Conservation (phyloP, 2,329 filamentous ascomycete genomes). For the Ascochyta clinopodiicola region DNA sequence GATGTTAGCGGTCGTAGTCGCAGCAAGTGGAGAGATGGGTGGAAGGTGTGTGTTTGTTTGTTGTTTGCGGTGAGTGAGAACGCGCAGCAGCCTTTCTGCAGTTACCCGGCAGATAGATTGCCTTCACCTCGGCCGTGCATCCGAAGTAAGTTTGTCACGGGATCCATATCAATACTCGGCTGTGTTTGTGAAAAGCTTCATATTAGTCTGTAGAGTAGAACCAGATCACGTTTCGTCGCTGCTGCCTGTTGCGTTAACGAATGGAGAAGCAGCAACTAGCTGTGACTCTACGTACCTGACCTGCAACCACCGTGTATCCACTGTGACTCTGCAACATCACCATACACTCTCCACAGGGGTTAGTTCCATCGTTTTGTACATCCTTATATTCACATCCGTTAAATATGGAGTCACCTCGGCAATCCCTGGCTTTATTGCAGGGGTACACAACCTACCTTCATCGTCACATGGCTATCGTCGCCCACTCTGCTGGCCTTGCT, state of each 20-base stretch:
- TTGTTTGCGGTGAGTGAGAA: neutral
- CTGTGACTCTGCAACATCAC: neutral
- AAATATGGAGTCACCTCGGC: neutral
- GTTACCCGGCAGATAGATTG: neutral
- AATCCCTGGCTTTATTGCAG: neutral
- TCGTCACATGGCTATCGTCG: neutral
- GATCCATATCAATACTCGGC: too few relatives aligned
- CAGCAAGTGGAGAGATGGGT: neutral
- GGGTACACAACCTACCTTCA: neutral
- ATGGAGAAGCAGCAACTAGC: neutral
- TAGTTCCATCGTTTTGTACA: neutral
- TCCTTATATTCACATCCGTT: neutral
- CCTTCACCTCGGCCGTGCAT: neutral
- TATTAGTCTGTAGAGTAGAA: too few relatives aligned
- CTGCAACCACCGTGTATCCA: neutral
- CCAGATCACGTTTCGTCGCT: neutral
- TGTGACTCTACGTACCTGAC: neutral
- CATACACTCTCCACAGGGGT: too few relatives aligned
- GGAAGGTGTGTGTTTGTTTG: too few relatives aligned
- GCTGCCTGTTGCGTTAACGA: neutral
- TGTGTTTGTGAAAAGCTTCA: too few relatives aligned
- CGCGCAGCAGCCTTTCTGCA: neutral
- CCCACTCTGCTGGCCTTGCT: neutral
- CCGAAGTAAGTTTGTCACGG: too few relatives aligned
- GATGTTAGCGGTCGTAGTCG: neutral